phyloP scores from a whole-genome alignment of 345 rosid species.

The Citrus mangshanensis region DNA sequence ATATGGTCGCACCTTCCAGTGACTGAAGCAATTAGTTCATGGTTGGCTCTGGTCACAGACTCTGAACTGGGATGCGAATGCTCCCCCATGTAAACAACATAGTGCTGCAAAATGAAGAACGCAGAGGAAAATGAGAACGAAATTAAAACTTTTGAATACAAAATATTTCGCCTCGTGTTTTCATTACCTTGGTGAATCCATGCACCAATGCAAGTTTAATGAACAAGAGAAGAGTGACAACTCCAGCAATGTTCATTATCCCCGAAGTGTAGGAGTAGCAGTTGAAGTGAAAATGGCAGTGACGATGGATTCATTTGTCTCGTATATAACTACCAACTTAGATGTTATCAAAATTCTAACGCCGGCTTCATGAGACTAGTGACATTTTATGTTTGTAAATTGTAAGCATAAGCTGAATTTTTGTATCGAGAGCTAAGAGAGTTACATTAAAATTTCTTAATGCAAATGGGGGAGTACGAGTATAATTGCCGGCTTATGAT shows the following conservation, averaged over 20 bases:
- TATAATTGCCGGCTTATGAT: no score
- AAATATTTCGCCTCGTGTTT: no score
- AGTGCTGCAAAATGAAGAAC: slow-evolving; percentile 34
- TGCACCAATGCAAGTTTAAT: slow-evolving; percentile 15
- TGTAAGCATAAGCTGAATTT: no score
- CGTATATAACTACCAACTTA: background rate
- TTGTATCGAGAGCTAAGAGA: no score
- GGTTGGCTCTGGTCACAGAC: slow-evolving; percentile 43
- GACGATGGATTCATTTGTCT: no score
- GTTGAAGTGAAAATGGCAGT: no score
- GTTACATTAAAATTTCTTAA: no score
- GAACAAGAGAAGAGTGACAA: slow-evolving; percentile 22
- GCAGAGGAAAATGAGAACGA: no score
- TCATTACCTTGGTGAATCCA: slow-evolving; percentile 17
- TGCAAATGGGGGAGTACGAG: no score
- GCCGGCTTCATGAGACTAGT: background rate
- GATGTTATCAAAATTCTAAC: background rate
- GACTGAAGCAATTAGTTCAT: slow-evolving; percentile 37
- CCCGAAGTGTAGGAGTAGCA: no score
- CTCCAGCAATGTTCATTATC: slow-evolving; percentile 12
- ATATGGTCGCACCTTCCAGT: slow-evolving; percentile 27
- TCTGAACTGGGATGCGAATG: slow-evolving; percentile 40
- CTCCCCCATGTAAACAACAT: slow-evolving; percentile 49
- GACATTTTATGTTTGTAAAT: no score
- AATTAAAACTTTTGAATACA: no score